Percentiles rank a stretch among this genome's conserved stretches.
These are phyloP conservation scores for Phytophthora pseudosyringae DNA, from an alignment of 352 stramenopile species.

Conservation along the genomic window DNA sequence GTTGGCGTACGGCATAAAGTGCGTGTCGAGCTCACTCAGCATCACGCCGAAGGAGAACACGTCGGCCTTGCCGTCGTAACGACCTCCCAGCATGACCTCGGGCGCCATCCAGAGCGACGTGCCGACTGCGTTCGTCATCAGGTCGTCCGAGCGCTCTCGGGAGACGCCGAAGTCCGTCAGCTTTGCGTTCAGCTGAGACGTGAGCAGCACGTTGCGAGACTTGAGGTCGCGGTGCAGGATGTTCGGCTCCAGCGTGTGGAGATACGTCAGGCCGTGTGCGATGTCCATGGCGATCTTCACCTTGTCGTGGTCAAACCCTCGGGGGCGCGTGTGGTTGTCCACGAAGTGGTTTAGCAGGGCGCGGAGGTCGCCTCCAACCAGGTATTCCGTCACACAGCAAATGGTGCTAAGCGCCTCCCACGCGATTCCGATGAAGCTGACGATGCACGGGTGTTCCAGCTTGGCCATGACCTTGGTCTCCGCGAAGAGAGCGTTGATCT, in stretches of 20 bases:
- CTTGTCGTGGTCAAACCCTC: constrained; percentile 57
- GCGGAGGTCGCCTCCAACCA: constrained; percentile 53
- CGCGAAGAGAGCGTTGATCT: constrained; percentile 56
- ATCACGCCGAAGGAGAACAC: constrained; percentile 63
- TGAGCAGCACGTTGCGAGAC: constrained; percentile 80
- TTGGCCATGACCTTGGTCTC: constrained; percentile 68
- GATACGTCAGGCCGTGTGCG: constrained; percentile 48
- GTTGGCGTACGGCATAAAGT: constrained; percentile 51
- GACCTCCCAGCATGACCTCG: constrained; percentile 54
- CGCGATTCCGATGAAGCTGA: constrained; percentile 69
- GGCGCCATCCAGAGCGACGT: constrained; percentile 65
- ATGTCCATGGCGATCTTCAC: constrained; percentile 59
- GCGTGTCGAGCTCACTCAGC: constrained; percentile 53
- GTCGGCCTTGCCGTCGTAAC: constrained; percentile 55
- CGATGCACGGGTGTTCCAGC: constrained; percentile 68
- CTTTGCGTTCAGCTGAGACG: constrained; percentile 50
- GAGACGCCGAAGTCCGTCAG: constrained; percentile 70
- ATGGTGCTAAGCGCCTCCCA: constrained; percentile 55
- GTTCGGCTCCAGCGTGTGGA: constrained; percentile 54
- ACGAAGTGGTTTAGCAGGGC: constrained; percentile 47
- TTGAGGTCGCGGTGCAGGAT: constrained; percentile 80
- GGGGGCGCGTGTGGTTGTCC: constrained; percentile 27
- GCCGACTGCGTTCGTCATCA: constrained; percentile 56
- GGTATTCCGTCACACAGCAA: constrained; percentile 58
- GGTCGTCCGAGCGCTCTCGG: constrained; percentile 39